Base-by-base conservation (phyloP, 2,329 filamentous ascomycete species). In the Paecilomyces niveus region DNA sequence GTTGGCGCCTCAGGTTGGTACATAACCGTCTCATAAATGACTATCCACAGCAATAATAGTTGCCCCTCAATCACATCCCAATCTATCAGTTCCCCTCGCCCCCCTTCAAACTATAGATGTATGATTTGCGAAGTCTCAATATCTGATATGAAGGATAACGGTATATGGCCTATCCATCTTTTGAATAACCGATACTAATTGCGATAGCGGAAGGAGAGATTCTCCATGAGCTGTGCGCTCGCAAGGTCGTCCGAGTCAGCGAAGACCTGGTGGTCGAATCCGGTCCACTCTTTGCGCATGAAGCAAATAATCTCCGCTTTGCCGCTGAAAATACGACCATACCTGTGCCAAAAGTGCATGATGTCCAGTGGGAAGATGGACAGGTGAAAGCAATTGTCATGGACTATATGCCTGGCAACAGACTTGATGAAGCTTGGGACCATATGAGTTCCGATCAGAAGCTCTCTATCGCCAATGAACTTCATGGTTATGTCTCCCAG, bases 371-470 rank as follows among this genome's bases (percentile, higher is more conserved):
- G 15, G 54, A 63, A 59, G 45, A 61, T 35, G 61, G 56, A 3
- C 56, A 56, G 51, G 31, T 60, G 0, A 11, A 50, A 2, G 50
- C 53, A 9, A 59, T 63, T 5, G 7, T 5, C 31, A 32, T 32
- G 31, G 31, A 32, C 31, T 32, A 61, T 29, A 63, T 67, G 58
- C 58, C 61, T 45, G 63, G 65, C 21, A 62, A 59, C 52, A 55
- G 21, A 52, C 61, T 65, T 7, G 60, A 65, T 26, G 49, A 65
- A 54, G 63, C 59, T 4, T 65, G 63, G 64, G 54, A 57, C 3
- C 58, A 33, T 24, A 39, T 65, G n/a, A 60, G 11, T 31, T 31
- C 54, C 13, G 7, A 57, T 10, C 58, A 65, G 50, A 67, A 61
- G 45, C 50, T 54, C n/a, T 59, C 57, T 3, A 56, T 63, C 45